Percentiles rank a stretch among this genome's conserved stretches.
Conservation (phyloP, 371 early-diverging fungal species). For the Coemansia sp. region DNA sequence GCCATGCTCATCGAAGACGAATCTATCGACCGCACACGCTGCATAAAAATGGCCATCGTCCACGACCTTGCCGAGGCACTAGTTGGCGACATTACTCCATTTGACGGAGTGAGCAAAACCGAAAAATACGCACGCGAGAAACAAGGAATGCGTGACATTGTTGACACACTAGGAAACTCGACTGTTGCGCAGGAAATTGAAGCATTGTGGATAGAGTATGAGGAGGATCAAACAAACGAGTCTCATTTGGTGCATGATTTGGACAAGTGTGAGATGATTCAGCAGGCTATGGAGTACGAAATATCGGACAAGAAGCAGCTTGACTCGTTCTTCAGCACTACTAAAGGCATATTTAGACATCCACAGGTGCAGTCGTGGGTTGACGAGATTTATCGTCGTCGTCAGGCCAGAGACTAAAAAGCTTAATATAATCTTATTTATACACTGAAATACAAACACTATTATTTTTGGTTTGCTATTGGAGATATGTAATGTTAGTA, state of each 20-base stretch:
- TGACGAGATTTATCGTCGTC: slow-evolving; percentile 64
- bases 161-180: slow-evolving; percentile 60
- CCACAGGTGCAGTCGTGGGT: slow-evolving; percentile 83
- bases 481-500: no score
- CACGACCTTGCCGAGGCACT: slow-evolving; percentile 91
- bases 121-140: slow-evolving; percentile 76
- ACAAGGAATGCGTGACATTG: slow-evolving; percentile 72
- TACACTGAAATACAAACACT: not conserved
- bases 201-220: slow-evolving; percentile 85
- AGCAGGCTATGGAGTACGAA: slow-evolving; percentile 91
- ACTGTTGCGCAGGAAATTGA: slow-evolving; percentile 68
- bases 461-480: no score
- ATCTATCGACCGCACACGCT: slow-evolving; percentile 54
- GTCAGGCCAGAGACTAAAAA: not conserved
- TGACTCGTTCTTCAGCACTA: slow-evolving; percentile 79
- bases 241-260: slow-evolving; percentile 86
- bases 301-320: slow-evolving; percentile 62
- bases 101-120: slow-evolving; percentile 72
- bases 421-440: not conserved
- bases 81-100: slow-evolving; percentile 92
- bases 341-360: slow-evolving; percentile 74
- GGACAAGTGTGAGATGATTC: slow-evolving; percentile 94
- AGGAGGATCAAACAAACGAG: slow-evolving; percentile 73
- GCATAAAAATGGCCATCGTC: slow-evolving; percentile 87
- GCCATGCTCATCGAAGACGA: slow-evolving; percentile 78